Conservation (phyloP, 1,284 basidiomycete genomes). For the Fomitiporia mediterranea region DNA sequence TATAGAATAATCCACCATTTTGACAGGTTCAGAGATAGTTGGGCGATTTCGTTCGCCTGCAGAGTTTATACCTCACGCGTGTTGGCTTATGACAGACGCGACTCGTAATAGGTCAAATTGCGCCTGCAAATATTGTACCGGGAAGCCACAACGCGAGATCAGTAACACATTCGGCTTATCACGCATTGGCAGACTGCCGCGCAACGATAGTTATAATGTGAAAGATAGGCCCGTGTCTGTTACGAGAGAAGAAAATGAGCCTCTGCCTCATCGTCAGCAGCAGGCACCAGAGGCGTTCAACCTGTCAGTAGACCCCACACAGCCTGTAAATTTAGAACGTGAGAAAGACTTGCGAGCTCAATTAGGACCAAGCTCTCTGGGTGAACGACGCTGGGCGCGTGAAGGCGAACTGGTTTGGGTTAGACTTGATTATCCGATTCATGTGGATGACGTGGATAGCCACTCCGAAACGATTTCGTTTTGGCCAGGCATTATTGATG, state of each 20-base stretch:
- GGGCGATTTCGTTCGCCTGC: slow-evolving; percentile 69
- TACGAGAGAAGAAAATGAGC: slow-evolving; percentile 3
- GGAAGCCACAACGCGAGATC: slow-evolving; percentile 62
- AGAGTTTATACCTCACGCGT: slow-evolving; percentile 77
- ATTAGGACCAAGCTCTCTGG: slow-evolving; percentile 31
- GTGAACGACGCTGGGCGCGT: slow-evolving; percentile 52
- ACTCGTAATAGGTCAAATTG: slow-evolving; percentile 48
- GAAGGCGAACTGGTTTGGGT: slow-evolving; percentile 75
- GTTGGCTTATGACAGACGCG: slow-evolving; percentile 65
- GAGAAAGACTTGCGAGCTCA: slow-evolving; percentile 54
- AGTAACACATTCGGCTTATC: slow-evolving; percentile 51
- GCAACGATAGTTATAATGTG: not conserved
- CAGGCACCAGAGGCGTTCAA: slow-evolving; percentile 41
- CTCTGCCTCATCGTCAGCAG: slow-evolving; percentile 58
- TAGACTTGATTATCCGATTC: slow-evolving; percentile 49
- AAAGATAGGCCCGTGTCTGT: not conserved
- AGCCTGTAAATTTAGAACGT: slow-evolving; percentile 51
- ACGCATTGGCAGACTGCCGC: slow-evolving; percentile 8
- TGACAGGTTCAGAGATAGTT: slow-evolving; percentile 43
- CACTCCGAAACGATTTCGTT: slow-evolving; percentile 46
- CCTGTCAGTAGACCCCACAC: slow-evolving; percentile 39
- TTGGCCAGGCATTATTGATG: slow-evolving; percentile 70
- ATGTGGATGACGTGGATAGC: slow-evolving; percentile 31
- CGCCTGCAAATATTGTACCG: slow-evolving; percentile 75
- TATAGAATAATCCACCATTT: too few relatives aligned